Evolutionary conservation across 139 green algal genomes (phyloP).

Genomic region (Chlorella ohadii): DNA sequence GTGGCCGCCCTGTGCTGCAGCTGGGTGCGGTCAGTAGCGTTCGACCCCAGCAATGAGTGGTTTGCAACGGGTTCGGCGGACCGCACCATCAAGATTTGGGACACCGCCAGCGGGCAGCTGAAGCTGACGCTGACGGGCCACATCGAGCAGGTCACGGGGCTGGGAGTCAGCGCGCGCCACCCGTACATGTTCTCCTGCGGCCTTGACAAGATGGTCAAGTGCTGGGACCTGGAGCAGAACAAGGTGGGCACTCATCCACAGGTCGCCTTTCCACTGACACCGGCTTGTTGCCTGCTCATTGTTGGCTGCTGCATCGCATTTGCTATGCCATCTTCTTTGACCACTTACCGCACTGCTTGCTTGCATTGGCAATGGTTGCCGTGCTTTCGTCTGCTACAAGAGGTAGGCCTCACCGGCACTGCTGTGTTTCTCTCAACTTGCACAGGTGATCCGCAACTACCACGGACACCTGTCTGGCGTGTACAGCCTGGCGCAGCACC

Average conservation of each 20-base stretch:
- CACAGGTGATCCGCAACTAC: slow-evolving; percentile 97
- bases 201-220: slow-evolving; percentile 99
- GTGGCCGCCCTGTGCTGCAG: slow-evolving; percentile 40
- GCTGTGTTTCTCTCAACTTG: neutral
- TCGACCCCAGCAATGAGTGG: slow-evolving; percentile 97
- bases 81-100: slow-evolving; percentile 99
- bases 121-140: slow-evolving; percentile 99
- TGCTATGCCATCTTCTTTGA: no score
- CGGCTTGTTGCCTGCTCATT: no score
- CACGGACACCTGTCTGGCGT: slow-evolving; percentile 98
- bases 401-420: no score
- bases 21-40: slow-evolving; percentile 93
- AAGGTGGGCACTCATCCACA: slow-evolving; percentile 71
- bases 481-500: slow-evolving; percentile 96
- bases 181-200: slow-evolving; percentile 98
- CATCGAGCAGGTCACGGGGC: slow-evolving; percentile 98
- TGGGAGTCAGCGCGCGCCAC: slow-evolving; percentile 86
- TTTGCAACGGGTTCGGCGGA: slow-evolving; percentile 94
- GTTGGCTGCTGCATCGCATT: no score
- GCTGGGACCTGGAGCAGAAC: slow-evolving; percentile 99
- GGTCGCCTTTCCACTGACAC: no score
- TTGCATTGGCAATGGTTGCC: no score
- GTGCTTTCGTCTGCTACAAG: no score
- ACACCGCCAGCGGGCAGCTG: slow-evolving; percentile 88
- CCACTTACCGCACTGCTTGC: no score